Evolutionary conservation across 23 red algal species (phyloP), one percentile per base, ranked within the genome.

Genomic region (Rhodosorus marinus): DNA sequence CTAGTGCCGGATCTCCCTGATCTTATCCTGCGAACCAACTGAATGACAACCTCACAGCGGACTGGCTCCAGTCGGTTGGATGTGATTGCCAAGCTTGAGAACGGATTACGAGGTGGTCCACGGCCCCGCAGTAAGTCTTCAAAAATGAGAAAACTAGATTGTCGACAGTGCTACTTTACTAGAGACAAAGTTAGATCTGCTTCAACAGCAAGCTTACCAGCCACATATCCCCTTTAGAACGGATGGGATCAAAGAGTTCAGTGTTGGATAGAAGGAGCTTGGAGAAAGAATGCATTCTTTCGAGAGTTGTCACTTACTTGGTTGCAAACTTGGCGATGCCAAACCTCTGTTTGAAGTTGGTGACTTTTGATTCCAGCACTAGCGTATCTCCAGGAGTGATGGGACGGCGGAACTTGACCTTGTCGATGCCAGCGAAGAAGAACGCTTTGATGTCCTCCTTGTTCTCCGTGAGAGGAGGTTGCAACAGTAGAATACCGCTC

Each of bases 301-400:
- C 25, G 66, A 29, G 36, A 28, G 8, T 30, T 19, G 1, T 14
- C 52, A 81, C 75, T 69, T 63, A 81, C 78, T 73, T 83, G 19
- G 71, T 72, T 29, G 20, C 52, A 64, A 92, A 73, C 54, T 95
- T 95, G 23, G 64, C 78, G 33, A 95, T 80, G 6, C 88, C 88
- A 45, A 84, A 83, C 5, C 69, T 57, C 31, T 25, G 30, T 33
- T 69, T 74, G 35, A 66, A 72, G 26, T 43, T 24, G 47, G 59
- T 56, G 11, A 83, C 45, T 33, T 51, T 58, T 71, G 71, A 72
- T 60, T 95, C 78, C 77, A 95, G 74, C 8, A 83, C 76, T 27
- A 95, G 58, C 49, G 64, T 71, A 64, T 95, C 88, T 11, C 88
- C 88, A 4, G 88, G 88, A n/a, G 77, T 33, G 7, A 95, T 80